Percentiles rank a stretch among this genome's conserved stretches.
phyloP scores from a whole-genome alignment of 345 rosid genomes.

The Sapria himalayana region DNA sequence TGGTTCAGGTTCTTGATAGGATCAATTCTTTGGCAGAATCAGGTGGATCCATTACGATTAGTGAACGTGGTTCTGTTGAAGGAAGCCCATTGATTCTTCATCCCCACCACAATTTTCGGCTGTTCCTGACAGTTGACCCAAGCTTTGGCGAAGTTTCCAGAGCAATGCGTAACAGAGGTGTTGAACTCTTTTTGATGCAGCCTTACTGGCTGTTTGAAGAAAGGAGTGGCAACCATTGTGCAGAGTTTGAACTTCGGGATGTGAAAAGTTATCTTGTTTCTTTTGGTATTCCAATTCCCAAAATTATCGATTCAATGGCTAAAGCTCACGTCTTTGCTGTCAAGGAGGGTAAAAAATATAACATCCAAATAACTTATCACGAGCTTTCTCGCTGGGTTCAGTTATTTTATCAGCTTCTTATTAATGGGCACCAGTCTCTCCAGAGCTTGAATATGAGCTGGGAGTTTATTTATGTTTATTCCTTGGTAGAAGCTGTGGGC shows the following conservation, averaged over 20 bases:
- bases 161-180: constrained; percentile 97
- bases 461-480: constrained; percentile 78
- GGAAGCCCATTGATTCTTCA: constrained; percentile 60
- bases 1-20: constrained; percentile 73
- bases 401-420: constrained; percentile 56
- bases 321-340: constrained; percentile 61
- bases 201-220: constrained; percentile 62
- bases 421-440: constrained; percentile 38
- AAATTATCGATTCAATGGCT: constrained; percentile 62
- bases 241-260: constrained; percentile 37
- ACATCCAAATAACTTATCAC: constrained; percentile 43
- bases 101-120: constrained; percentile 71
- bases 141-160: constrained; percentile 79
- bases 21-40: constrained; percentile 92
- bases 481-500: constrained; percentile 57
- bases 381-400: constrained; percentile 83
- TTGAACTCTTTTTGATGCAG: constrained; percentile 80
- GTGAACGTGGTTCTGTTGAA: constrained; percentile 72
- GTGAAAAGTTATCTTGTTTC: constrained; percentile 45
- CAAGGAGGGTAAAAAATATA: constrained; percentile 25
- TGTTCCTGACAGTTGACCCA: constrained; percentile 82
- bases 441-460: constrained; percentile 86
- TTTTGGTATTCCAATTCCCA: constrained; percentile 47
- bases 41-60: constrained; percentile 66
- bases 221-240: constrained; percentile 14